Percentiles rank a stretch among this genome's conserved stretches.
phyloP scores from a whole-genome alignment of 164 flowering plant species.

The Piper longum region DNA sequence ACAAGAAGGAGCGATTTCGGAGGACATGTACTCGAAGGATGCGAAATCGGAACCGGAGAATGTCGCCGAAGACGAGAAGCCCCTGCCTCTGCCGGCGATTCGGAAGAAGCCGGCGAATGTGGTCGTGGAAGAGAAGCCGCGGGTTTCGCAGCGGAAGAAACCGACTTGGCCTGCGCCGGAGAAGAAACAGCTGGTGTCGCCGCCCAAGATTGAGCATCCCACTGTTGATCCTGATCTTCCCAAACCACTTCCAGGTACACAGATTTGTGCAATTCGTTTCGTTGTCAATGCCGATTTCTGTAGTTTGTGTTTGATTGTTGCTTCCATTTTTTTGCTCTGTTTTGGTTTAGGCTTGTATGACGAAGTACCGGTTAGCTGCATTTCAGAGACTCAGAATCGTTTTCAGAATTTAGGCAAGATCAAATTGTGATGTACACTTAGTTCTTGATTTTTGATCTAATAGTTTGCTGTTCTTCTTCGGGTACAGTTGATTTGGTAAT shows the following conservation, averaged over 20 bases:
- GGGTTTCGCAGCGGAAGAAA: not conserved
- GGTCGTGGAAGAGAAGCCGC: slow-evolving; percentile 6
- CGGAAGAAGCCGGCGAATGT: not conserved
- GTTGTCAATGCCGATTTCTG: not conserved
- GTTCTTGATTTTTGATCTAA: no score
- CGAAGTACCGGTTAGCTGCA: slow-evolving; percentile 6
- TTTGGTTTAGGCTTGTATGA: slow-evolving; percentile 13
- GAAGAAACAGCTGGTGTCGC: no score
- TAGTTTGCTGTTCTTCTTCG: not conserved
- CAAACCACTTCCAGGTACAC: no score
- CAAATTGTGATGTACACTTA: no score
- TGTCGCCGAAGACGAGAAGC: slow-evolving; percentile 1
- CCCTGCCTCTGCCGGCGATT: not conserved
- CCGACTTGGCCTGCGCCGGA: no score
- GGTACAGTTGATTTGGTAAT: not conserved
- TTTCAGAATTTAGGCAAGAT: slow-evolving; percentile 38
- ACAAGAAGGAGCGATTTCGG: no score
- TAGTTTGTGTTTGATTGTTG: not conserved
- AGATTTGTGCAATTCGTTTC: not conserved
- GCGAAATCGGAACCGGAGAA: slow-evolving; percentile 6
- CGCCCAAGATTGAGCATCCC: no score
- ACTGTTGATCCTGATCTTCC: no score
- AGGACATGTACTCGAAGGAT: no score
- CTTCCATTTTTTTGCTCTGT: not conserved
- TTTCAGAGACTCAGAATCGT: slow-evolving; percentile 30